phyloP scores from a whole-genome alignment of 2,329 filamentous ascomycete species.

The Aspergillus spinulosporus region DNA sequence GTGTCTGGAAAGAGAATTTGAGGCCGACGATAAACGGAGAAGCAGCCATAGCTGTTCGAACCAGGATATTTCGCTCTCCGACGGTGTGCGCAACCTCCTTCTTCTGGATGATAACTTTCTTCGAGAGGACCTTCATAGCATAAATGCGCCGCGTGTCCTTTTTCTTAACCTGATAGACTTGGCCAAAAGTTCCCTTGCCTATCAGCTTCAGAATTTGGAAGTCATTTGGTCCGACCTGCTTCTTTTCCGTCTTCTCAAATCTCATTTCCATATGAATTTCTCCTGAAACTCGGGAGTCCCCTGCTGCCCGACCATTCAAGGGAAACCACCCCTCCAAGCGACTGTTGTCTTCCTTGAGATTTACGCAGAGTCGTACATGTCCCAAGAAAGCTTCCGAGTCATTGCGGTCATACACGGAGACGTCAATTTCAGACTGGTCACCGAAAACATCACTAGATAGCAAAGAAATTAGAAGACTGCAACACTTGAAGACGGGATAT shows the following conservation, averaged over 20 bases:
- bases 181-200: slow-evolving; percentile 96
- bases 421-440: slow-evolving; percentile 82
- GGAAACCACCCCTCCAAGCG: slow-evolving; percentile 83
- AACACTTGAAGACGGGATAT: no score
- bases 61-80: slow-evolving; percentile 93
- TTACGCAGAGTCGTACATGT: slow-evolving; percentile 80
- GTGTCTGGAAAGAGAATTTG: slow-evolving; percentile 98
- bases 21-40: slow-evolving; percentile 97
- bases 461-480: neutral
- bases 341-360: slow-evolving; percentile 66
- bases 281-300: slow-evolving; percentile 73
- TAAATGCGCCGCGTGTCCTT: slow-evolving; percentile 95
- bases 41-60: slow-evolving; percentile 91
- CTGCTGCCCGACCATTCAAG: slow-evolving; percentile 75
- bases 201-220: slow-evolving; percentile 96
- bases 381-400: slow-evolving; percentile 88
- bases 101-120: slow-evolving; percentile 99
- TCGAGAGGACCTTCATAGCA: slow-evolving; percentile 98
- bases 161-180: slow-evolving; percentile 98
- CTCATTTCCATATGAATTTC: slow-evolving; percentile 85
- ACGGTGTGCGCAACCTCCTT: slow-evolving; percentile 98
- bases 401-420: slow-evolving; percentile 88
- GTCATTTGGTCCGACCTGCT: slow-evolving; percentile 89
- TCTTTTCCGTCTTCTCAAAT: slow-evolving; percentile 85
- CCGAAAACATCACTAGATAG: slow-evolving; percentile 76